Percentiles rank a stretch among this genome's conserved stretches.
Conservation (phyloP, 2,329 filamentous ascomycete genomes). For the Penicillium sp. region DNA sequence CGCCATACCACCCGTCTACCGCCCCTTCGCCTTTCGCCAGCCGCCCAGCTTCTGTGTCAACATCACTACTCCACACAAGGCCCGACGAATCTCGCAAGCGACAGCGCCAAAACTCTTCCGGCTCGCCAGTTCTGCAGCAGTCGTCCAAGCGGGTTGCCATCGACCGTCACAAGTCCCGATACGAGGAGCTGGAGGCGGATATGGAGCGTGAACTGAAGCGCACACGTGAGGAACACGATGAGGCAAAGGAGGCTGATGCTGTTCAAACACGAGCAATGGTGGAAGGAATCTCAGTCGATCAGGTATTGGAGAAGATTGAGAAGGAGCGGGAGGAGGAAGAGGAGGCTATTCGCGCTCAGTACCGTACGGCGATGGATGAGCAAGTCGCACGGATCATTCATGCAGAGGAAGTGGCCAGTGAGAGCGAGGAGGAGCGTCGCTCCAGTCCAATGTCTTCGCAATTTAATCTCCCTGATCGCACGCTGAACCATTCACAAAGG, state of each 20-base stretch:
- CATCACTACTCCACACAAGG: neutral
- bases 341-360: conserved; percentile 6
- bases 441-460: neutral
- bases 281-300: neutral
- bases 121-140: conserved; percentile 3
- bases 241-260: conserved; percentile 4
- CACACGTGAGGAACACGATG: conserved; percentile 3
- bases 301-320: conserved; percentile 19
- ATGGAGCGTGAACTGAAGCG: conserved; percentile 3
- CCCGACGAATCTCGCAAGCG: conserved; percentile 13
- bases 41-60: neutral
- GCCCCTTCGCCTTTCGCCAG: conserved; percentile 14
- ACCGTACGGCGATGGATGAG: conserved; percentile 25
- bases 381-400: conserved; percentile 36
- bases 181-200: conserved; percentile 8
- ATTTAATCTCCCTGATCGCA: conserved; percentile 8
- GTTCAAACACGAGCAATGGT: neutral
- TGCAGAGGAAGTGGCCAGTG: conserved; percentile 14
- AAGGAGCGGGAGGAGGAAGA: conserved; percentile 23
- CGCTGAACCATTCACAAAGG: neutral
- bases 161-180: conserved; percentile 2
- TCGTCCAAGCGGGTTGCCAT: conserved; percentile 13
- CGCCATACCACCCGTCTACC: conserved; percentile 12
- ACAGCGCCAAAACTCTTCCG: conserved; percentile 12
- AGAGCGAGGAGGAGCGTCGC: conserved; percentile 1